Base-by-base conservation (phyloP, 345 rosid species). In the Luvunga scandens region DNA sequence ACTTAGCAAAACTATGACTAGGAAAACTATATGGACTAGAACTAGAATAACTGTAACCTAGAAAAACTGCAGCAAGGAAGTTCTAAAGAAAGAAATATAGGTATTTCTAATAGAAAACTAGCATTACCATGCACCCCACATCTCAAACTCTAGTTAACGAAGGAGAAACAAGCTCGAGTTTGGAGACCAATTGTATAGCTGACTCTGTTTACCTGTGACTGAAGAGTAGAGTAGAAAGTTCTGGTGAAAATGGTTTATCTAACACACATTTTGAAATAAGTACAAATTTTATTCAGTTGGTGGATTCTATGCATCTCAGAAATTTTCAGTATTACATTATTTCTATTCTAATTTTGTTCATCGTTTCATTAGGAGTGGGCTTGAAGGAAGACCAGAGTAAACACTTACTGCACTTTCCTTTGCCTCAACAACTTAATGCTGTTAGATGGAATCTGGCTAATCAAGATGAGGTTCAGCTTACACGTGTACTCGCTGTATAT, bases 401-500 rank as follows among this genome's bases (percentile, higher is more conserved):
- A 81, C 88, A 91, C 78, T 88, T 90, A 64, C 82, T 94, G 88
- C 99, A 96, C 86, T 69, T 87, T 66, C 81, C 90, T 66, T 69
- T 84, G 72, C 82, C 36, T 68, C 83, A 70, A 38, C 88, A 84
- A 85, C 93, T 90, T 61, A 89, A 91, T 80, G 90, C 79, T 67
- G 94, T 91, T 76, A 84, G 91, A 63, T 96, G 99, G 98, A 96
- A 96, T 87, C 84, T 82, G 70, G 86, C 87, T 68, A 89, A 92
- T 85, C 98, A 92, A 86, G 88, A 96, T 73, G 98, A 94, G 98
- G 98, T 94, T 81, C 60, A 80, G 48, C 38, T 71, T 68, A 10
- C 75, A 42, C 71, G 19, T 73, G 48, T 22, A 63, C 14, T 28
- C 71, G 14, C 73, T 56, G n/a, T 64, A 75, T 30, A 59, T 81